phyloP scores from a whole-genome alignment of 192 early-diverging fungal genomes.

The Backusella circina region DNA sequence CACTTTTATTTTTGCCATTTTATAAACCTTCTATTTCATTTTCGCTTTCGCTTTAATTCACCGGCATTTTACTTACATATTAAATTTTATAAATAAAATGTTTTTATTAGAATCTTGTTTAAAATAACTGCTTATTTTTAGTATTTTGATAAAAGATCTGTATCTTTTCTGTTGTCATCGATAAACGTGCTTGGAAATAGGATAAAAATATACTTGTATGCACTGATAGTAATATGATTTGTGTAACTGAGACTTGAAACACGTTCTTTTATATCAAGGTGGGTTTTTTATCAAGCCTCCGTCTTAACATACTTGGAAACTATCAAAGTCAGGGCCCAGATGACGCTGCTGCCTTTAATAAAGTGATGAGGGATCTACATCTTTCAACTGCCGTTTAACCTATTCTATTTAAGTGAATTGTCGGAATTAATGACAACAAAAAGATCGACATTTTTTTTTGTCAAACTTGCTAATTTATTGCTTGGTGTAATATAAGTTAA shows the following conservation, averaged over 20 bases:
- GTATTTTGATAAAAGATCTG: background rate
- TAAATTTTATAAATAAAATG: conserved; percentile 2
- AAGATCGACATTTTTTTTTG: background rate
- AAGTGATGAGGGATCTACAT: background rate
- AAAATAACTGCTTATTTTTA: background rate
- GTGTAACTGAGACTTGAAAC: background rate
- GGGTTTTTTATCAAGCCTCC: background rate
- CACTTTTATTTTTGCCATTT: background rate
- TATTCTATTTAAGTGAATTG: background rate
- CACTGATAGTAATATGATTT: background rate
- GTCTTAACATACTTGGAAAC: background rate
- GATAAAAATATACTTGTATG: background rate
- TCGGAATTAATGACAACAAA: background rate
- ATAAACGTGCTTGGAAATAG: background rate
- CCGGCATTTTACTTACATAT: background rate
- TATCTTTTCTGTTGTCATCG: background rate
- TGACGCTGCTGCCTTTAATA: background rate
- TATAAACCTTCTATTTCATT: background rate
- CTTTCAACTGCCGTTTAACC: background rate
- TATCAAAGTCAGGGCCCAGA: background rate
- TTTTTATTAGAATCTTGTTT: conserved; percentile 1
- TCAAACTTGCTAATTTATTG: background rate
- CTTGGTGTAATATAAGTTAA: background rate
- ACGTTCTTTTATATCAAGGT: background rate
- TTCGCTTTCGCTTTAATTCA: background rate